Conservation (phyloP, 306 rosid species). For the Purshia tridentata region DNA sequence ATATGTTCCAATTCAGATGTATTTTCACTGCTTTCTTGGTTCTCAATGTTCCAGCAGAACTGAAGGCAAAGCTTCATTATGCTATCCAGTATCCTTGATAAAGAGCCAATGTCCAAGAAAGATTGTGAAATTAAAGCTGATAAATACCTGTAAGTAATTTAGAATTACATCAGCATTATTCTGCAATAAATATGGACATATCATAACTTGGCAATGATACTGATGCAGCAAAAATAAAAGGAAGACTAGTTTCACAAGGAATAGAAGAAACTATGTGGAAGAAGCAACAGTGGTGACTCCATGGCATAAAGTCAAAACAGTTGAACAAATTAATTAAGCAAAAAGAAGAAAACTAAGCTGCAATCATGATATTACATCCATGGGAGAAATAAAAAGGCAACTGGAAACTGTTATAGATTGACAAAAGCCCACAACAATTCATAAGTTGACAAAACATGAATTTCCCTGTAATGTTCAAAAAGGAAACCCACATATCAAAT, state of each 20-base stretch:
- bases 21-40: constrained; percentile 71
- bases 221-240: too few species aligned
- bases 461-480: not conserved
- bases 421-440: not conserved
- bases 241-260: too few species aligned
- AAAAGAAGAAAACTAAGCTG: not conserved
- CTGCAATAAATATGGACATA: not conserved
- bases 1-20: constrained; percentile 82
- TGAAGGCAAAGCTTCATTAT: constrained; percentile 96
- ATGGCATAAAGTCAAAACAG: too few species aligned
- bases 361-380: not conserved
- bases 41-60: constrained; percentile 90
- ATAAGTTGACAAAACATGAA: constrained; percentile 6
- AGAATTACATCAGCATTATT: constrained; percentile 5
- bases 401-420: not conserved
- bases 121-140: constrained; percentile 91
- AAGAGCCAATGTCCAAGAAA: constrained; percentile 95
- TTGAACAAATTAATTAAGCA: constrained; percentile 16
- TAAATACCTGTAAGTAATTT: constrained; percentile 57
- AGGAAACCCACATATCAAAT: not conserved
- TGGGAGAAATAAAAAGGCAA: not conserved
- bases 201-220: not conserved
- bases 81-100: constrained; percentile 91
- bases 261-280: constrained; percentile 20
- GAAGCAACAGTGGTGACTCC: not conserved